Percentiles rank a stretch among this genome's conserved stretches.
Evolutionary conservation across 2,329 filamentous ascomycete genomes (phyloP).

Genomic region (Aspergillus hiratsukae): DNA sequence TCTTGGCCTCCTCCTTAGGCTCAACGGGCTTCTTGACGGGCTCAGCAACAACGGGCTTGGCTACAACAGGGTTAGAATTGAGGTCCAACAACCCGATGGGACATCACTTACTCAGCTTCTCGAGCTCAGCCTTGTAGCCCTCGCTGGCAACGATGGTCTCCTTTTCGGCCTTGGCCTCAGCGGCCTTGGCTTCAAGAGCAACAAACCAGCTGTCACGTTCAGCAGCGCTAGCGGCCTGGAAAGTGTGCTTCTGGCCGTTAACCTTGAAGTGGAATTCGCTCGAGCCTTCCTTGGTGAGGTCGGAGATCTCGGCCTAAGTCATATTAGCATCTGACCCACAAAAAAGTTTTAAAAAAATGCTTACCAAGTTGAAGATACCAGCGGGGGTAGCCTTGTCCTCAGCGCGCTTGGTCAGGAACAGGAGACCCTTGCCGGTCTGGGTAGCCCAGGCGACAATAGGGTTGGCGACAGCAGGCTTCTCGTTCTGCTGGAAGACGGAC

Average conservation of each 20-base stretch:
- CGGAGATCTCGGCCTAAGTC: constrained; percentile 59
- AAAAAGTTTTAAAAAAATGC: constrained; percentile 35
- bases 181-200: constrained; percentile 74
- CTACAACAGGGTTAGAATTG: constrained; percentile 25
- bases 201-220: constrained; percentile 93
- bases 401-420: constrained; percentile 83
- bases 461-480: constrained; percentile 78
- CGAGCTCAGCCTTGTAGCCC: constrained; percentile 80
- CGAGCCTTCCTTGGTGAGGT: constrained; percentile 69
- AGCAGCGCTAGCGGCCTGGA: constrained; percentile 70
- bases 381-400: constrained; percentile 76
- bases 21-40: constrained; percentile 20
- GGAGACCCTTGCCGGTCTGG: constrained; percentile 89
- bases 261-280: constrained; percentile 83
- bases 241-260: constrained; percentile 85
- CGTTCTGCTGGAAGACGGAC: constrained; percentile 72
- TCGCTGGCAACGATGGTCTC: constrained; percentile 71
- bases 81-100: no score
- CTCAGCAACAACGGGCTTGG: constrained; percentile 26
- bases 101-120: constrained; percentile 58
- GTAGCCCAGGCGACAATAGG: constrained; percentile 82
- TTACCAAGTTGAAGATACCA: constrained; percentile 80
- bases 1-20: constrained; percentile 28
- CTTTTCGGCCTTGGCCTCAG: constrained; percentile 78
- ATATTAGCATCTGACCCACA: constrained; percentile 13